These are phyloP conservation scores for Hordeum pubiflorum DNA, from an alignment of 202 grass and related monocot genomes.

Conservation along the genomic window DNA sequence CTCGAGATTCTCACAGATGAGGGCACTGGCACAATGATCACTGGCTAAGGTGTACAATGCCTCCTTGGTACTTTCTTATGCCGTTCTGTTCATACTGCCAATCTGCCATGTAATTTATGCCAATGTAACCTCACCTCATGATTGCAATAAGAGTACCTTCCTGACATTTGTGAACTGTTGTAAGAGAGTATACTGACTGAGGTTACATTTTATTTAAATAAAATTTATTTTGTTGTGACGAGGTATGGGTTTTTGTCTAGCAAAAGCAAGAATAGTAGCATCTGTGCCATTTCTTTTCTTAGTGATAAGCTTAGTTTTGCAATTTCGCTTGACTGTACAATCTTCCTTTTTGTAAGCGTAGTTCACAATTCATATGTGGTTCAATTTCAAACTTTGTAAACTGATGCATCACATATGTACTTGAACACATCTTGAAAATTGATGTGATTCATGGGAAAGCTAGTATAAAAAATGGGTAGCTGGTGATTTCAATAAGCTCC, in stretches of 20 bases:
- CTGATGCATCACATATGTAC: not conserved
- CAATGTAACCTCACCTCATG: not conserved
- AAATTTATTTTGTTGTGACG: not conserved
- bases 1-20: conserved; percentile 88
- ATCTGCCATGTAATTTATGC: conserved; percentile 13
- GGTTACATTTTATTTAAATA: not conserved
- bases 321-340: not conserved
- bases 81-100: not conserved
- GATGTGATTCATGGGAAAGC: not conserved
- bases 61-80: conserved; percentile 19
- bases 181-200: not conserved
- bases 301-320: not conserved
- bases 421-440: not conserved
- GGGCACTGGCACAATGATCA: conserved; percentile 84
- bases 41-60: conserved; percentile 30
- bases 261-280: not conserved
- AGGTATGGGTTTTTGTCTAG: not conserved
- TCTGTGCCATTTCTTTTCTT: not conserved
- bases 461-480: not conserved
- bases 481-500: not conserved
- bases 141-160: conserved; percentile 5
- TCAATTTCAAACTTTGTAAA: not conserved
- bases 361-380: not conserved
- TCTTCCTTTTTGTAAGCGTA: not conserved
- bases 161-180: not conserved